phyloP scores from a whole-genome alignment of 495 filamentous ascomycete species.

The Baudoinia panamericana region DNA sequence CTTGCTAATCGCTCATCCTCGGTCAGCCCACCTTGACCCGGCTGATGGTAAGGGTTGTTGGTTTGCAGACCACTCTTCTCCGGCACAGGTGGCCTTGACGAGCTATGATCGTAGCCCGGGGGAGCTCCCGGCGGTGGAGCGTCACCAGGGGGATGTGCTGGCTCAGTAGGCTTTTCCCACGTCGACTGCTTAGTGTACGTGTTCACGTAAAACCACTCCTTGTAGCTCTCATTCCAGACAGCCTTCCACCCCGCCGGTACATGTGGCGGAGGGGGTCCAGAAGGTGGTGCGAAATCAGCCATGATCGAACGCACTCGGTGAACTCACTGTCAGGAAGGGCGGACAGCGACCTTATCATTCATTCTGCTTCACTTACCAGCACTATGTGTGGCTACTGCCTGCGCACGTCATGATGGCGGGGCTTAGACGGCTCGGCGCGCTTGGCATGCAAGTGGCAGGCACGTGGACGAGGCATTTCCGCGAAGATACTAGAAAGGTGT shows the following conservation, averaged over 20 bases:
- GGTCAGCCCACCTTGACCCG: constrained; percentile 29
- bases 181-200: constrained; percentile 72
- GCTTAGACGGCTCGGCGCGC: too few species aligned
- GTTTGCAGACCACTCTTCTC: constrained; percentile 45
- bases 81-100: constrained; percentile 23
- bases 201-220: constrained; percentile 70
- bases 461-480: too few species aligned
- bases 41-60: constrained; percentile 47
- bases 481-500: too few species aligned
- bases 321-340: too few species aligned
- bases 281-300: constrained; percentile 53
- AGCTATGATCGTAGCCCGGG: constrained; percentile 45
- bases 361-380: too few species aligned
- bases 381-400: too few species aligned
- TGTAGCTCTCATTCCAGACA: constrained; percentile 50
- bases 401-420: too few species aligned
- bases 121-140: constrained; percentile 36
- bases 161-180: constrained; percentile 65
- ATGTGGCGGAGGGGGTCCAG: constrained; percentile 72
- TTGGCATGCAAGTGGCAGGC: too few species aligned
- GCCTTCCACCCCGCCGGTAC: constrained; percentile 84
- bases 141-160: constrained; percentile 39
- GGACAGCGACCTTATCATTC: too few species aligned
- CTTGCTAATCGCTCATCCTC: constrained; percentile 64
- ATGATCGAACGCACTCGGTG: too few species aligned